phyloP scores from a whole-genome alignment of 2,329 filamentous ascomycete genomes.

The Fusarium pseudoanthophilum region DNA sequence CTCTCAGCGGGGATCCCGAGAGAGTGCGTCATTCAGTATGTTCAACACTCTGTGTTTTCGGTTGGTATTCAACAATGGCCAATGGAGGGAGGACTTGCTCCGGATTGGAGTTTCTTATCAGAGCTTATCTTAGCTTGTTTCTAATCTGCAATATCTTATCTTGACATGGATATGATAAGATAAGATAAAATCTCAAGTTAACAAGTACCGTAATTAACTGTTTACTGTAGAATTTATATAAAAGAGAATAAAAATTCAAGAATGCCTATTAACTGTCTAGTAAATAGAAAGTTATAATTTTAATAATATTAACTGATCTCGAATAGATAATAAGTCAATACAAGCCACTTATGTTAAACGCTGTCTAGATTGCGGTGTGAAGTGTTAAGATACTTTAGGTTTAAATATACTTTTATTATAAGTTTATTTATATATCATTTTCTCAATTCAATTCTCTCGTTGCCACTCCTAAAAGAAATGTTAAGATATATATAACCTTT shows the following conservation, averaged over 20 bases:
- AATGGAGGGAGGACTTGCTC: background rate
- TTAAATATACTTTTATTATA: fast-evolving
- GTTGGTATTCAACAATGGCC: too few species aligned
- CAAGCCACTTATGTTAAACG: too few species aligned
- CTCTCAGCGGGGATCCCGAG: background rate
- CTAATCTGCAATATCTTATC: background rate
- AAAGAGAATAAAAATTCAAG: background rate
- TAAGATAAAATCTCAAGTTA: background rate
- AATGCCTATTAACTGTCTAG: too few species aligned
- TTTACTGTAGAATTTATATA: fast-evolving
- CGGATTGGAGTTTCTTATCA: too few species aligned
- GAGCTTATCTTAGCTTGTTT: background rate
- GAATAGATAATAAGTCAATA: background rate
- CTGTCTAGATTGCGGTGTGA: too few species aligned
- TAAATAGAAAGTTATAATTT: fast-evolving
- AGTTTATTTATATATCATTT: too few species aligned
- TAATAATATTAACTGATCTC: too few species aligned
- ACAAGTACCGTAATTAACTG: background rate
- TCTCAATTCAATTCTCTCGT: too few species aligned
- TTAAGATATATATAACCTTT: fast-evolving
- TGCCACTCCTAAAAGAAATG: fast-evolving
- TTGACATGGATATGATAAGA: background rate
- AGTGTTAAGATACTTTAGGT: too few species aligned
- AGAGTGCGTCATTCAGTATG: background rate
- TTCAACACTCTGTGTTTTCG: background rate